phyloP scores from a whole-genome alignment of 331 rosid genomes.

The Malus hybrid region DNA sequence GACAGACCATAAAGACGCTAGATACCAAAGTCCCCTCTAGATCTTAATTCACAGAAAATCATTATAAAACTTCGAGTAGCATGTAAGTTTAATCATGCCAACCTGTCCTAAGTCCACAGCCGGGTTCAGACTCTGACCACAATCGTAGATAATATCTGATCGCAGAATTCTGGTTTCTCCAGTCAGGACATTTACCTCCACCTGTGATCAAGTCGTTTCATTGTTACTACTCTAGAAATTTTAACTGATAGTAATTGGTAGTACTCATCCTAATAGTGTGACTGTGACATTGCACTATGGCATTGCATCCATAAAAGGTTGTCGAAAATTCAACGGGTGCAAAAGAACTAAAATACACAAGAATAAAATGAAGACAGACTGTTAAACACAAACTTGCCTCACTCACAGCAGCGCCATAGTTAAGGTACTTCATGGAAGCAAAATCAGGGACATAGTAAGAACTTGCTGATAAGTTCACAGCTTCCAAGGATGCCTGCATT shows the following conservation, averaged over 20 bases:
- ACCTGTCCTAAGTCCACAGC: constrained; percentile 99
- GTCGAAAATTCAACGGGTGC: neutral
- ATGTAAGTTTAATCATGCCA: neutral
- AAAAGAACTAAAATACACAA: neutral
- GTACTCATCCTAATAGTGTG: too few species aligned
- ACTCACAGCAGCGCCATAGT: constrained; percentile 86
- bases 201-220: constrained; percentile 36
- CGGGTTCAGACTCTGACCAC: constrained; percentile 96
- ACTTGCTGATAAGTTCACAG: constrained; percentile 68
- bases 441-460: constrained; percentile 43
- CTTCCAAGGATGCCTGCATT: constrained; percentile 58
- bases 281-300: neutral
- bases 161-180: constrained; percentile 75
- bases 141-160: constrained; percentile 77
- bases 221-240: neutral
- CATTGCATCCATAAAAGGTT: neutral
- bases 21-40: neutral
- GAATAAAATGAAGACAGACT: neutral
- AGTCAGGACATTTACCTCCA: constrained; percentile 72
- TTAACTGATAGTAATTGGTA: neutral
- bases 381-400: constrained; percentile 45
- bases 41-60: neutral
- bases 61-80: neutral
- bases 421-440: constrained; percentile 42
- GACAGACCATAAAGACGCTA: neutral